Percentiles rank a stretch among this genome's conserved stretches.
These are phyloP conservation scores for Backusella parvicylindrica DNA, from an alignment of 192 early-diverging fungal species.

Conservation along the genomic window DNA sequence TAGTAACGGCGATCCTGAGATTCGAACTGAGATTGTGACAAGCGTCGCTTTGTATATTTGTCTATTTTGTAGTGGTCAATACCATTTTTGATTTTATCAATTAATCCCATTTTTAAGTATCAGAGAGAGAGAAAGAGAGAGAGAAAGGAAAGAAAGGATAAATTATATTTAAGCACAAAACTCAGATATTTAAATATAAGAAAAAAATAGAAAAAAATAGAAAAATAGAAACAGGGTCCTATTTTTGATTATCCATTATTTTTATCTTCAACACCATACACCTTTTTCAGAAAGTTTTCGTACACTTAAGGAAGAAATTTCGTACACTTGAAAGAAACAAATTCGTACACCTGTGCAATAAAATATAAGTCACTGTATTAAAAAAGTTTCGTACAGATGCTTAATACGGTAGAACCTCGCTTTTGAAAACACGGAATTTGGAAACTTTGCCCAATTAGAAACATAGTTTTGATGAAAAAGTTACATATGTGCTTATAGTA, in stretches of 20 bases:
- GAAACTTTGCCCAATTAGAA: too few relatives aligned
- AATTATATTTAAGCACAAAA: too few relatives aligned
- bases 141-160: not conserved
- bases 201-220: not conserved
- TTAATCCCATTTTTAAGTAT: constrained; percentile 33
- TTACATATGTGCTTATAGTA: too few relatives aligned
- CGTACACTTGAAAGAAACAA: too few relatives aligned
- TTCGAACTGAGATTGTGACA: constrained; percentile 26
- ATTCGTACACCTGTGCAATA: too few relatives aligned
- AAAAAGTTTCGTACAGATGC: too few relatives aligned
- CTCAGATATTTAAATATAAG: not conserved
- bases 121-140: not conserved
- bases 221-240: not conserved
- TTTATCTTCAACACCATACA: not conserved
- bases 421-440: too few relatives aligned
- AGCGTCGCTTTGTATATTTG: constrained; percentile 32
- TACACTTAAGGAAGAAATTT: too few relatives aligned
- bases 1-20: constrained; percentile 23
- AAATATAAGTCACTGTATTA: too few relatives aligned
- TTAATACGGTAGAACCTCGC: too few relatives aligned
- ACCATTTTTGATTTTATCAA: constrained; percentile 15
- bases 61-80: constrained; percentile 22
- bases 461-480: too few relatives aligned
- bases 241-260: not conserved
- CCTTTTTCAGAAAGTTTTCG: too few relatives aligned